A percentile compares a stretch with the other conserved stretches of the same genome.
Evolutionary conservation across 192 early-diverging fungal genomes (phyloP).

Genomic region (Gorgonomyces haynaldii): DNA sequence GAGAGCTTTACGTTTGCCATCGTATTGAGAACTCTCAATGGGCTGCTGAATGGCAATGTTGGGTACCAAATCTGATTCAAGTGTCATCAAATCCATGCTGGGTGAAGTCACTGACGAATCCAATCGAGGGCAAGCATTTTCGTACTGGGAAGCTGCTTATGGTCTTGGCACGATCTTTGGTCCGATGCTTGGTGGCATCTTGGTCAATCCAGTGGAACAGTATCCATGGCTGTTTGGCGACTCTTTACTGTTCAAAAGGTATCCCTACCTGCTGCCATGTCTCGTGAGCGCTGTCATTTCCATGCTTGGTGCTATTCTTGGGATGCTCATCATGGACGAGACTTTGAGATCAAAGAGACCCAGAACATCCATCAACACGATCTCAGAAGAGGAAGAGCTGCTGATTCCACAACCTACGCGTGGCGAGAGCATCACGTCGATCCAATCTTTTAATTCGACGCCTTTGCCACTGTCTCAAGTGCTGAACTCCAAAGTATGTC

Average conservation of each 20-base stretch:
- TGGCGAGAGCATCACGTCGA: not conserved
- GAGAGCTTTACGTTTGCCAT: conserved; percentile 45
- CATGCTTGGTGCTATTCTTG: conserved; percentile 42
- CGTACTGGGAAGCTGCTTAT: conserved; percentile 60
- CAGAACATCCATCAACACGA: not conserved
- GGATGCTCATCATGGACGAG: conserved; percentile 51
- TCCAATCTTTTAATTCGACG: conserved; percentile 1
- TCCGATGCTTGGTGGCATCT: conserved; percentile 57
- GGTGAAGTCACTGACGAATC: conserved; percentile 76
- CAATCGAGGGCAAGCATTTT: conserved; percentile 67
- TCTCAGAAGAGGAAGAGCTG: not conserved
- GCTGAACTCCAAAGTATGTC: not conserved
- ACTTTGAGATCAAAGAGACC: conserved; percentile 15
- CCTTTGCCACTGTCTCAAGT: not conserved
- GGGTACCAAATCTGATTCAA: conserved; percentile 53
- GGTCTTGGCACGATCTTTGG: conserved; percentile 47
- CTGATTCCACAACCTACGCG: not conserved
- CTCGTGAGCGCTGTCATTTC: conserved; percentile 45
- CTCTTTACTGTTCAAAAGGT: conserved; percentile 40
- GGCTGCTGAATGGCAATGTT: conserved; percentile 14
- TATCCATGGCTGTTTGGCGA: conserved; percentile 56
- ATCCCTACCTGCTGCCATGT: conserved; percentile 70
- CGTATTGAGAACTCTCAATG: not conserved
- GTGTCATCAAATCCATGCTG: conserved; percentile 71
- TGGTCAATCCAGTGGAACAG: conserved; percentile 52